A percentile compares a stretch with the other conserved stretches of the same genome.
Conservation (phyloP, 129 eudicot species). For the Flaveria linearis region DNA sequence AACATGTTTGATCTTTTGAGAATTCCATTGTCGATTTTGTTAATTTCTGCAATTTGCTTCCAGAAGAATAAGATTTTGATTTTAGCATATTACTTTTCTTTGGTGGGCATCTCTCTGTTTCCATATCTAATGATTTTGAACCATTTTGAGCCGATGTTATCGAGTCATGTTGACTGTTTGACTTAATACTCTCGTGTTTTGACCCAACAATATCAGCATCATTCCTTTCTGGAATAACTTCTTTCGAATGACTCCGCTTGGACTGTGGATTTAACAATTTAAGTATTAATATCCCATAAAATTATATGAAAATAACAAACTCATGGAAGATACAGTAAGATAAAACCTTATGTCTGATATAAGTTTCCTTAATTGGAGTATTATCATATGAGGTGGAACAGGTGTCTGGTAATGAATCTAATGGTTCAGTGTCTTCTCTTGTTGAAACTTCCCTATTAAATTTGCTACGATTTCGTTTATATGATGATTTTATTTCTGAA, state of each 20-base stretch:
- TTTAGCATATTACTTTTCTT: slow-evolving; percentile 47
- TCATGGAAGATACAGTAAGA: neutral
- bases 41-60: slow-evolving; percentile 45
- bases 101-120: slow-evolving; percentile 41
- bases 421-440: slow-evolving; percentile 37
- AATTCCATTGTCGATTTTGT: slow-evolving; percentile 43
- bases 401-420: slow-evolving; percentile 37
- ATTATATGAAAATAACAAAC: slow-evolving; percentile 11
- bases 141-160: slow-evolving; percentile 29
- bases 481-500: slow-evolving; percentile 43
- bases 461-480: slow-evolving; percentile 49
- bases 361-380: slow-evolving; percentile 37
- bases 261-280: slow-evolving; percentile 25
- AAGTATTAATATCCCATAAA: slow-evolving; percentile 1
- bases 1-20: slow-evolving; percentile 48
- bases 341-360: slow-evolving; percentile 52
- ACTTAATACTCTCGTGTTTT: slow-evolving; percentile 8
- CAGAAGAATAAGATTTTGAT: slow-evolving; percentile 43
- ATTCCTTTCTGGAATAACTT: slow-evolving; percentile 35
- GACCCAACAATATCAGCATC: slow-evolving; percentile 26
- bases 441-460: slow-evolving; percentile 34
- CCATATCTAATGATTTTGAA: slow-evolving; percentile 35
- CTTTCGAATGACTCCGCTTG: slow-evolving; percentile 39
- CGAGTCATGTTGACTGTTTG: slow-evolving; percentile 33
- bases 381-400: slow-evolving; percentile 42